Conservation (phyloP, 306 rosid species). For the Dalbergia oliveri region DNA sequence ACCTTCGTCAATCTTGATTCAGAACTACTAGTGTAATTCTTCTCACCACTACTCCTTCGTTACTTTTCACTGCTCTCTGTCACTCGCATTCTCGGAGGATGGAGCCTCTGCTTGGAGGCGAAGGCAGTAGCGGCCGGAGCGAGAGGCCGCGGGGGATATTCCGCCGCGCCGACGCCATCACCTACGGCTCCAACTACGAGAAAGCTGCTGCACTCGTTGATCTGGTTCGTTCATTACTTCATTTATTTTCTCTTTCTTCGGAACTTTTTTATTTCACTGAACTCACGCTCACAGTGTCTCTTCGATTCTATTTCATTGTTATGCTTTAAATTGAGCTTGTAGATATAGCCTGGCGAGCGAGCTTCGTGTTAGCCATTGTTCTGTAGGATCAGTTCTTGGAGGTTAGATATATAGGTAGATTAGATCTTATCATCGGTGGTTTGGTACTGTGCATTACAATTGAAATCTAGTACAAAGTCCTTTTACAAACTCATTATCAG, state of each 20-base stretch:
- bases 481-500: neutral
- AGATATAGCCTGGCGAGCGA: neutral
- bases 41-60: neutral
- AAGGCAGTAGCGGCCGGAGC: conserved; percentile 58
- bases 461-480: conserved; percentile 7
- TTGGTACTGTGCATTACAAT: neutral
- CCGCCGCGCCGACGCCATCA: conserved; percentile 74
- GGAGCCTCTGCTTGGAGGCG: conserved; percentile 77
- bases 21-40: neutral
- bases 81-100: conserved; percentile 31
- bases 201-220: conserved; percentile 94
- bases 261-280: conserved; percentile 7
- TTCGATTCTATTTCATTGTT: conserved; percentile 8
- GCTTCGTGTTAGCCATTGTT: conserved; percentile 34
- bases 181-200: conserved; percentile 71
- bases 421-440: conserved; percentile 41
- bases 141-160: neutral
- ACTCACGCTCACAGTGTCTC: neutral
- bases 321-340: conserved; percentile 20
- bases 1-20: neutral
- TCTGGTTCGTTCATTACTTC: conserved; percentile 66
- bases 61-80: neutral
- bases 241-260: neutral
- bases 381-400: neutral
- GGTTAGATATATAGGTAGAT: neutral